phyloP scores from a whole-genome alignment of 2,329 filamentous ascomycete species.

The Lasiodiplodia theobromae region DNA sequence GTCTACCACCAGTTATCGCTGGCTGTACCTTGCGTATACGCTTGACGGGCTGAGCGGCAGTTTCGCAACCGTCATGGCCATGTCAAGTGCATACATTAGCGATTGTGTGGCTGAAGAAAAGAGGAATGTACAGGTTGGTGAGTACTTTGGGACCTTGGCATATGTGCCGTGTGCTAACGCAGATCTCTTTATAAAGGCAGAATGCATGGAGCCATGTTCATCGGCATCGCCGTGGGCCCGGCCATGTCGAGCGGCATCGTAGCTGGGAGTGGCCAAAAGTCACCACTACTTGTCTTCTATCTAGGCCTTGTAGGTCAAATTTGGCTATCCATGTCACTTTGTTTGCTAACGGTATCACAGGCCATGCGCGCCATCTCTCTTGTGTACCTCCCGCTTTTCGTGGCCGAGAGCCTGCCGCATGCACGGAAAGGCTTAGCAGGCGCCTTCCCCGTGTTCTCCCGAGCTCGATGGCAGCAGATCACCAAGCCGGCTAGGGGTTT shows the following conservation, averaged over 20 bases:
- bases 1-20: constrained; percentile 18
- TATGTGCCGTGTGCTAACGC: not conserved
- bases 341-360: constrained; percentile 6
- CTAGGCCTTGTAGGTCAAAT: constrained; percentile 26
- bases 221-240: constrained; percentile 32
- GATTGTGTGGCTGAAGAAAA: constrained; percentile 29
- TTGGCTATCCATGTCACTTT: not conserved
- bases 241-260: constrained; percentile 27
- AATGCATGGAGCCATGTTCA: constrained; percentile 33
- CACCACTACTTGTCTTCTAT: constrained; percentile 33
- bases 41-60: constrained; percentile 32
- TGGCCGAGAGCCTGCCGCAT: constrained; percentile 28
- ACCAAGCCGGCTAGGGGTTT: not conserved
- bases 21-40: constrained; percentile 30
- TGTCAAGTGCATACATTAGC: constrained; percentile 33
- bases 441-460: not conserved
- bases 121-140: constrained; percentile 31
- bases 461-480: constrained; percentile 6
- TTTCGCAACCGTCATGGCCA: constrained; percentile 31
- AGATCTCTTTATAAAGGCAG: constrained; percentile 11
- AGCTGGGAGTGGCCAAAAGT: constrained; percentile 11
- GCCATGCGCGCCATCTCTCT: constrained; percentile 29
- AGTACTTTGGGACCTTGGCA: not conserved
- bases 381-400: constrained; percentile 30
- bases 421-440: not conserved